Conservation (phyloP, 495 filamentous ascomycete genomes). For the Penicillium longicatenatum region DNA sequence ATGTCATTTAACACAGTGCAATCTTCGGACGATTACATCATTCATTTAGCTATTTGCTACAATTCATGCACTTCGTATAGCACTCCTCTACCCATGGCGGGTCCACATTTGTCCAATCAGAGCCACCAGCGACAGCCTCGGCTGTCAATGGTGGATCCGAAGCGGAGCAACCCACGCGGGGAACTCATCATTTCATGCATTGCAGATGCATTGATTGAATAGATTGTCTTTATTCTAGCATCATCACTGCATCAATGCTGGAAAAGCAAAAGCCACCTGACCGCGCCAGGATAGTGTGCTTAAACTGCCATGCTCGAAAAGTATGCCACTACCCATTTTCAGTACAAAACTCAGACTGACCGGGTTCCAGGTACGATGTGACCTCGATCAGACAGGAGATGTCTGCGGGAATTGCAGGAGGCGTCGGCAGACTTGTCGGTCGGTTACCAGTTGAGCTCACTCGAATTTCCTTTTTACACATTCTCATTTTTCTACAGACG, state of each 20-base stretch:
- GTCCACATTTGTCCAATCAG: too few relatives aligned
- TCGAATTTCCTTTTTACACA: not conserved
- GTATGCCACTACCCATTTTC: not conserved
- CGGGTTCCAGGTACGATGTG: slow-evolving; percentile 9
- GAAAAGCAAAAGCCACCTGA: not conserved
- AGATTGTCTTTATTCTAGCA: not conserved
- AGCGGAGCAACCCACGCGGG: not conserved
- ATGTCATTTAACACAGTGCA: too few relatives aligned
- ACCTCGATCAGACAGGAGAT: slow-evolving; percentile 10
- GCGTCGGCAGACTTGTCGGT: slow-evolving; percentile 9
- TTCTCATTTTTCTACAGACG: not conserved
- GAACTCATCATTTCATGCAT: not conserved
- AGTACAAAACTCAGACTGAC: not conserved
- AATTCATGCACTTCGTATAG: too few relatives aligned
- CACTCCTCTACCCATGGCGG: too few relatives aligned
- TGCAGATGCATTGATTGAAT: not conserved
- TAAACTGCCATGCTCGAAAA: not conserved
- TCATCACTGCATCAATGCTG: not conserved
- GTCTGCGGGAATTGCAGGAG: slow-evolving; percentile 14
- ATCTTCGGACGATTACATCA: too few relatives aligned
- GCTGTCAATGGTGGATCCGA: not conserved
- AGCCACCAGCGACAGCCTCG: too few relatives aligned
- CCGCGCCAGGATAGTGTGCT: not conserved
- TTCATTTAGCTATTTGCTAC: too few relatives aligned
- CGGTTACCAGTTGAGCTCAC: too few relatives aligned